Conservation (phyloP, 257 asterid genomes). For the Agastache rugosa region DNA sequence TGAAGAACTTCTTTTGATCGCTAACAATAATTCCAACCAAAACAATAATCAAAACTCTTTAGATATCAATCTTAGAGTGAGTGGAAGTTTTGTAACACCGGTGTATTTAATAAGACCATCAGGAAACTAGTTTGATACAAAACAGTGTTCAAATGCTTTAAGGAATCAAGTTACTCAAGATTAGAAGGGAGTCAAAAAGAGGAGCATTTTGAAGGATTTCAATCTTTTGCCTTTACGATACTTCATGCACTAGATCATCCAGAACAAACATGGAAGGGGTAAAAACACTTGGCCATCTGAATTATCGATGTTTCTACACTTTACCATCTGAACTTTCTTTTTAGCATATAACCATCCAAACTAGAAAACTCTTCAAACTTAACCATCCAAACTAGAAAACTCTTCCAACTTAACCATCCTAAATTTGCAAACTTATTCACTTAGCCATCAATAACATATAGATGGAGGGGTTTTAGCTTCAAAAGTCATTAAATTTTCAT, state of each 20-base stretch:
- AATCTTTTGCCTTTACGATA: background rate
- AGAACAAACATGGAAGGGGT: background rate
- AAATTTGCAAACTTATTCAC: too few relatives aligned
- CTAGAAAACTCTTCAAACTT: too few relatives aligned
- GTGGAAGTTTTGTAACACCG: background rate
- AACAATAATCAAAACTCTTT: background rate
- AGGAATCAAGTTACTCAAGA: background rate
- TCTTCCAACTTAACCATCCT: too few relatives aligned
- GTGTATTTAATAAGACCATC: too few relatives aligned
- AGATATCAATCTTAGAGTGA: background rate
- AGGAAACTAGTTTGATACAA: background rate
- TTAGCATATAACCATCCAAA: background rate
- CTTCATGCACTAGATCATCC: constrained; percentile 1
- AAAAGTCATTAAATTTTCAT: background rate
- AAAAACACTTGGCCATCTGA: background rate
- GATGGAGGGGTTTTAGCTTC: background rate
- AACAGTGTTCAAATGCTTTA: background rate
- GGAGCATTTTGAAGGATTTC: background rate
- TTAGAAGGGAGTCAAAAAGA: background rate
- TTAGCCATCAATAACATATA: too few relatives aligned
- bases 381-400: too few relatives aligned
- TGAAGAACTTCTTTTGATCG: background rate
- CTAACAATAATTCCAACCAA: constrained; percentile 2
- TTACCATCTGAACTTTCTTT: background rate
- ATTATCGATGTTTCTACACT: background rate